These are phyloP conservation scores for Botrytis galanthina DNA, from an alignment of 2,329 filamentous ascomycete species.

Conservation along the genomic window DNA sequence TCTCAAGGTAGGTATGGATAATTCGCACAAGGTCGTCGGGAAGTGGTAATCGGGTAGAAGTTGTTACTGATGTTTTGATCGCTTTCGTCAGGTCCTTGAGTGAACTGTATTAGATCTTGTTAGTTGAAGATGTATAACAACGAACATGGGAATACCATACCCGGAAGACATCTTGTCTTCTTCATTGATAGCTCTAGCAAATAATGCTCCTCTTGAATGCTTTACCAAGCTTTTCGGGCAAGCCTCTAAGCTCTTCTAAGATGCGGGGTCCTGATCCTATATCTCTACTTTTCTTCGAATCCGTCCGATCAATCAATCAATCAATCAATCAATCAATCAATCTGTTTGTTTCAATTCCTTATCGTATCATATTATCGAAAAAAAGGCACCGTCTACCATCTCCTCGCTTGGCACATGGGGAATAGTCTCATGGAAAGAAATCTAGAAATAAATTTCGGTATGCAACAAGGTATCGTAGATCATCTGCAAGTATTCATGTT, in stretches of 20 bases:
- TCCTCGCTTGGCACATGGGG: neutral
- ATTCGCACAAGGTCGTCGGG: slow-evolving; percentile 61
- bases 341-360: neutral
- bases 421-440: neutral
- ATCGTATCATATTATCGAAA: neutral
- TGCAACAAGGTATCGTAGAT: slow-evolving; percentile 2
- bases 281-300: neutral
- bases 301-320: neutral
- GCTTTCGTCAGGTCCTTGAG: slow-evolving; percentile 60
- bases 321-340: neutral
- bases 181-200: slow-evolving; percentile 15
- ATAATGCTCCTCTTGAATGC: neutral
- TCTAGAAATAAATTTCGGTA: neutral
- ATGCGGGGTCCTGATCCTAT: neutral
- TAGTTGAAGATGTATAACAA: neutral
- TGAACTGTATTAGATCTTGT: slow-evolving; percentile 29
- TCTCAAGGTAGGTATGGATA: slow-evolving; percentile 66
- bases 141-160: neutral
- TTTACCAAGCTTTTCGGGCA: slow-evolving; percentile 14
- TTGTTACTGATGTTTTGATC: slow-evolving; percentile 51
- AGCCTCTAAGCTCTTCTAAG: neutral
- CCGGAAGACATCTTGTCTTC: slow-evolving; percentile 23
- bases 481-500: slow-evolving; percentile 13
- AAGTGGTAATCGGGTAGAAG: slow-evolving; percentile 54
- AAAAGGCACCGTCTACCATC: neutral